Percentiles rank a stretch among this genome's conserved stretches.
Evolutionary conservation across 129 eudicot species (phyloP).

Genomic region (Chrysanthemum makinoi): DNA sequence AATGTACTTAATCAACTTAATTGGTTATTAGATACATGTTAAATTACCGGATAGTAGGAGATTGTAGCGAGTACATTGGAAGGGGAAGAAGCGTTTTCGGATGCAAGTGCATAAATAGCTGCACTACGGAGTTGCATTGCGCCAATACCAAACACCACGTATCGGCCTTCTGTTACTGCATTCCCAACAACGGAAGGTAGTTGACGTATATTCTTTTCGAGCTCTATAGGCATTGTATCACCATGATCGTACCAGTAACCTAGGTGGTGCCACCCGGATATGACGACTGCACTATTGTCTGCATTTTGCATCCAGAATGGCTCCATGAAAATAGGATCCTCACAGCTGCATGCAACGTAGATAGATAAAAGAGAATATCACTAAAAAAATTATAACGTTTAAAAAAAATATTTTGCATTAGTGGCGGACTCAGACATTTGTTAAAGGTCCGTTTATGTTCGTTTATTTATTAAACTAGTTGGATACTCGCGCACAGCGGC

Average conservation of each 20-base stretch:
- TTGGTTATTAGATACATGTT: not conserved
- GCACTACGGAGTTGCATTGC: slow-evolving; percentile 66
- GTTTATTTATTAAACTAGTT: too few species aligned
- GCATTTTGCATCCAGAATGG: slow-evolving; percentile 82
- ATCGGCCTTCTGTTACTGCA: slow-evolving; percentile 52
- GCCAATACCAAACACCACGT: slow-evolving; percentile 55
- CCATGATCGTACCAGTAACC: slow-evolving; percentile 41
- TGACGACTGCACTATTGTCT: slow-evolving; percentile 46
- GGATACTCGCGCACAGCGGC: too few species aligned
- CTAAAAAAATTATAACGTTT: too few species aligned
- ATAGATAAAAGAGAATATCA: too few species aligned
- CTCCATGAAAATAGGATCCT: slow-evolving; percentile 72
- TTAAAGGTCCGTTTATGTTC: too few species aligned
- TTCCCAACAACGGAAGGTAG: slow-evolving; percentile 55
- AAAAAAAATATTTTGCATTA: slow-evolving; percentile 8
- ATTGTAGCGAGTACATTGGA: slow-evolving; percentile 43
- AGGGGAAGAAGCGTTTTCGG: slow-evolving; percentile 39
- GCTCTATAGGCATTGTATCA: slow-evolving; percentile 32
- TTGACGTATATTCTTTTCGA: slow-evolving; percentile 46
- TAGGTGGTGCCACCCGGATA: slow-evolving; percentile 86
- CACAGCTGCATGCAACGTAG: slow-evolving; percentile 42
- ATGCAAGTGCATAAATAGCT: slow-evolving; percentile 67
- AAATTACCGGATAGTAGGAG: slow-evolving; percentile 67
- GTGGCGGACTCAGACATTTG: too few species aligned
- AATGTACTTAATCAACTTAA: too few species aligned